phyloP scores from a whole-genome alignment of 768 basidiomycete genomes.

The Zangia roseola region DNA sequence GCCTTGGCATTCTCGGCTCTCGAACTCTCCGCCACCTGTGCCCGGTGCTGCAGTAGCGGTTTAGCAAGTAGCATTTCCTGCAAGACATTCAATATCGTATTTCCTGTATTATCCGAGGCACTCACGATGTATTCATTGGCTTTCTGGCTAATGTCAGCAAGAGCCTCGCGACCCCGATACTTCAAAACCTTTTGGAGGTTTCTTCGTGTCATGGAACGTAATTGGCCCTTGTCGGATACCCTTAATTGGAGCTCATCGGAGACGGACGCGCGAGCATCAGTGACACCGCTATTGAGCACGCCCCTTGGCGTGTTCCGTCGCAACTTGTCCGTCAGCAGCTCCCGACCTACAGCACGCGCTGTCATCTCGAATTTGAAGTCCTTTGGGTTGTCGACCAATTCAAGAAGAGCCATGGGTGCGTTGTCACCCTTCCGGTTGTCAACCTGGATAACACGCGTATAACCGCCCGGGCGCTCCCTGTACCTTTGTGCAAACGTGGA shows the following conservation, averaged over 20 bases:
- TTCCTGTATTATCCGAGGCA: constrained; percentile 7
- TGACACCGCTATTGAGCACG: constrained; percentile 52
- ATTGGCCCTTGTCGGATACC: constrained; percentile 36
- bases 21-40: constrained; percentile 36
- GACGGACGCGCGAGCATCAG: constrained; percentile 45
- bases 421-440: constrained; percentile 92
- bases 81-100: constrained; percentile 9
- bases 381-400: constrained; percentile 91
- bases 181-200: constrained; percentile 73
- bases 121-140: constrained; percentile 67
- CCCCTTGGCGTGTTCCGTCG: constrained; percentile 41
- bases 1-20: constrained; percentile 29
- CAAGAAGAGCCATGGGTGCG: constrained; percentile 87
- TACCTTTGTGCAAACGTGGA: constrained; percentile 79
- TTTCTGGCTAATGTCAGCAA: constrained; percentile 50
- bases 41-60: constrained; percentile 51
- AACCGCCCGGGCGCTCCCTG: constrained; percentile 80
- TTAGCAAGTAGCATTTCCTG: constrained; percentile 70
- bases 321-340: constrained; percentile 61
- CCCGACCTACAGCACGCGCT: constrained; percentile 84
- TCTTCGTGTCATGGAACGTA: constrained; percentile 68
- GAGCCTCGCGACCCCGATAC: constrained; percentile 50
- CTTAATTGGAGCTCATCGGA: constrained; percentile 45
- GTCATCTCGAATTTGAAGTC: constrained; percentile 90
- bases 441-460: constrained; percentile 90